Evolutionary conservation across 1,139 yeast genomes (phyloP).

Genomic region (Hyphopichia buzzinii): DNA sequence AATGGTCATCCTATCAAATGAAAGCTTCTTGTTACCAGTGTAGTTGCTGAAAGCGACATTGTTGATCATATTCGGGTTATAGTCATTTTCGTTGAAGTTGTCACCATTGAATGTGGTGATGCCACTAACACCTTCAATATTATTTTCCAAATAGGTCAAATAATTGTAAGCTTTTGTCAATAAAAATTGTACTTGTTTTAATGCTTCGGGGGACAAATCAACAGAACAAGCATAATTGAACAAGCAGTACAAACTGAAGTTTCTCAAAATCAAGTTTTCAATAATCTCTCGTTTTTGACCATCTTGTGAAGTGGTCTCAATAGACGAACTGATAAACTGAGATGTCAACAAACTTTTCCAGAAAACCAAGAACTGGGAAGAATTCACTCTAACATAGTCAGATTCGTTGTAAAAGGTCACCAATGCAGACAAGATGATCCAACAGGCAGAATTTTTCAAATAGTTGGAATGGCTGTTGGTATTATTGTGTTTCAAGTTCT

Average conservation of each 20-base stretch:
- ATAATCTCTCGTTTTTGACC: conserved; percentile 29
- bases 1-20: conserved; percentile 27
- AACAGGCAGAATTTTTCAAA: conserved; percentile 40
- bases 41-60: conserved; percentile 31
- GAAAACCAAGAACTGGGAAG: conserved; percentile 70
- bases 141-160: conserved; percentile 40
- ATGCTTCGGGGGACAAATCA: conserved; percentile 41
- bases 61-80: conserved; percentile 29
- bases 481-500: conserved; percentile 40
- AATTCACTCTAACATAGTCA: conserved; percentile 63
- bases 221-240: conserved; percentile 40
- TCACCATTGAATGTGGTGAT: conserved; percentile 31
- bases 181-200: conserved; percentile 43
- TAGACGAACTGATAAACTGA: conserved; percentile 35
- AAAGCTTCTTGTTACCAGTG: conserved; percentile 19
- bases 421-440: conserved; percentile 77
- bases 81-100: conserved; percentile 28
- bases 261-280: conserved; percentile 40
- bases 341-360: conserved; percentile 81
- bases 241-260: conserved; percentile 40
- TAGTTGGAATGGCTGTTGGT: conserved; percentile 16
- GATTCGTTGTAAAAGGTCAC: conserved; percentile 65
- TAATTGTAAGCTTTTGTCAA: conserved; percentile 44
- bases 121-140: conserved; percentile 32
- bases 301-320: conserved; percentile 20